A percentile compares a stretch with the other conserved stretches of the same genome.
Conservation (phyloP, 2,329 filamentous ascomycete species). For the Claviceps purpurea region DNA sequence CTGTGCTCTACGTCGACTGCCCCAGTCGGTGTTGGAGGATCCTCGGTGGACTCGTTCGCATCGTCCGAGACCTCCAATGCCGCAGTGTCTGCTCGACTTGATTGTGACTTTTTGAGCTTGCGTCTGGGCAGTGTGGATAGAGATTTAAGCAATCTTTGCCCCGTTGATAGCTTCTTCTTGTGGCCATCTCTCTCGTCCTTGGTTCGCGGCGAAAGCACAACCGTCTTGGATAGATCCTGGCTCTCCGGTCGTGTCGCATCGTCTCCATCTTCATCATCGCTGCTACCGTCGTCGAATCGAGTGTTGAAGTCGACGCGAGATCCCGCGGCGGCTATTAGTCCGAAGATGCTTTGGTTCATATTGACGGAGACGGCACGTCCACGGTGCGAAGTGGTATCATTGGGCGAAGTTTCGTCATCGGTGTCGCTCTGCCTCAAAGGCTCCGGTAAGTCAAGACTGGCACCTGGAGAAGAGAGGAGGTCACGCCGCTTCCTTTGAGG, state of each 20-base stretch:
- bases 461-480: slow-evolving; percentile 21
- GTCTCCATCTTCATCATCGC: slow-evolving; percentile 64
- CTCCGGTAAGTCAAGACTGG: slow-evolving; percentile 34
- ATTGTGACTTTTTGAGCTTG: slow-evolving; percentile 26
- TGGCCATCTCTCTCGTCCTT: slow-evolving; percentile 28
- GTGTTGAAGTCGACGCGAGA: slow-evolving; percentile 71
- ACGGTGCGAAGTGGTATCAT: slow-evolving; percentile 28
- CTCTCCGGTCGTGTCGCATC: slow-evolving; percentile 28
- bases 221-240: slow-evolving; percentile 27
- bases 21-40: slow-evolving; percentile 10
- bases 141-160: slow-evolving; percentile 51
- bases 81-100: slow-evolving; percentile 26
- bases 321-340: slow-evolving; percentile 78
- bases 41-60: slow-evolving; percentile 13
- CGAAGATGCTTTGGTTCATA: slow-evolving; percentile 91
- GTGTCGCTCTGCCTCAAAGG: slow-evolving; percentile 37
- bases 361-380: slow-evolving; percentile 45
- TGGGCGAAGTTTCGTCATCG: slow-evolving; percentile 28
- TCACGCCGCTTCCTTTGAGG: slow-evolving; percentile 31
- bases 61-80: slow-evolving; percentile 20
- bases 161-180: slow-evolving; percentile 43
- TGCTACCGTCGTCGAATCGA: slow-evolving; percentile 65
- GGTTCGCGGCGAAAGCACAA: slow-evolving; percentile 21
- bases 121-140: slow-evolving; percentile 45
- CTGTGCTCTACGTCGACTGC: slow-evolving; percentile 20